Evolutionary conservation across 2,329 filamentous ascomycete species (phyloP).

Genomic region (Aspergillus proliferans): DNA sequence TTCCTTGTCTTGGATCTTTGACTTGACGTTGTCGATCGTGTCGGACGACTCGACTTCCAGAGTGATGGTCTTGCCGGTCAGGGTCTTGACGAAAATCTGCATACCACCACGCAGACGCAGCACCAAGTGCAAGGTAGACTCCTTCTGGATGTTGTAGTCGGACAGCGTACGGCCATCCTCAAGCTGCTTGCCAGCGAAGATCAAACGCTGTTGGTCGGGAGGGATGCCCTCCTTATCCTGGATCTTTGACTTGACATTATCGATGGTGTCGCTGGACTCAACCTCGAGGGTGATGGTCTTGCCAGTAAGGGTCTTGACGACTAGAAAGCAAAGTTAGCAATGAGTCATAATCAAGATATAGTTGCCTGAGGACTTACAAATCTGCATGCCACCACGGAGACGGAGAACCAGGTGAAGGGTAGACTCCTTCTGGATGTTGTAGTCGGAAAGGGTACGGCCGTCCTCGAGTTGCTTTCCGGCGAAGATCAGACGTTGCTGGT

Average conservation of each 20-base stretch:
- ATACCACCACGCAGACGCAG: slow-evolving; percentile 80
- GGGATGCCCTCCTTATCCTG: slow-evolving; percentile 98
- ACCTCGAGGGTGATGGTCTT: slow-evolving; percentile 64
- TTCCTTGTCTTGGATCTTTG: slow-evolving; percentile 74
- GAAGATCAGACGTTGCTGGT: slow-evolving; percentile 55
- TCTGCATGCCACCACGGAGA: slow-evolving; percentile 59
- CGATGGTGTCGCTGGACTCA: slow-evolving; percentile 76
- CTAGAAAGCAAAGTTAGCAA: slow-evolving; percentile 21
- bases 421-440: slow-evolving; percentile 56
- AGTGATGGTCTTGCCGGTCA: slow-evolving; percentile 85
- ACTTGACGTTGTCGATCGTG: slow-evolving; percentile 91
- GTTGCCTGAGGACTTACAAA: slow-evolving; percentile 47
- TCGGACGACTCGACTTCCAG: slow-evolving; percentile 83
- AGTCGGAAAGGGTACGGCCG: slow-evolving; percentile 50
- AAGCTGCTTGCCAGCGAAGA: slow-evolving; percentile 93
- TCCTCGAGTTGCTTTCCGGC: slow-evolving; percentile 55
- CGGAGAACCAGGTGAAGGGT: slow-evolving; percentile 71
- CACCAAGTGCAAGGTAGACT: slow-evolving; percentile 77
- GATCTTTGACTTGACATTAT: slow-evolving; percentile 96
- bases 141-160: slow-evolving; percentile 96
- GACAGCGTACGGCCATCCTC: slow-evolving; percentile 87
- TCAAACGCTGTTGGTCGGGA: slow-evolving; percentile 90
- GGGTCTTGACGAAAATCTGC: slow-evolving; percentile 54
- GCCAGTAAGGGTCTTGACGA: slow-evolving; percentile 55
- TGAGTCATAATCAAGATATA: not conserved